These are phyloP conservation scores for Aspergillus nanangensis DNA, from an alignment of 495 filamentous ascomycete species.

Conservation along the genomic window DNA sequence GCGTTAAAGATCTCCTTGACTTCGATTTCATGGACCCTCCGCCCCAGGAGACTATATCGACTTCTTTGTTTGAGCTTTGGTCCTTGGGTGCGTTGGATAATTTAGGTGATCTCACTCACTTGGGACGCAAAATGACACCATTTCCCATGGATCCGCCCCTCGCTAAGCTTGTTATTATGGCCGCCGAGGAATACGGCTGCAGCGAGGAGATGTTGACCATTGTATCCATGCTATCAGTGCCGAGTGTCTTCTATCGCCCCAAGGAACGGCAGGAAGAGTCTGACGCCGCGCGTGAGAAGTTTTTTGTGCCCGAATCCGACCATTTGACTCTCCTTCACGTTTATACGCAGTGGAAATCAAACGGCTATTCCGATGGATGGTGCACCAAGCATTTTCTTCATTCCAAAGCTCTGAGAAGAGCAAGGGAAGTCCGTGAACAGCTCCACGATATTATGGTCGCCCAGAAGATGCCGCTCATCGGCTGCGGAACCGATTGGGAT, in stretches of 20 bases:
- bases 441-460: constrained; percentile 91
- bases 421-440: constrained; percentile 91
- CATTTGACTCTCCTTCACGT: constrained; percentile 95
- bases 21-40: constrained; percentile 99
- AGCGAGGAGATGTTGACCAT: constrained; percentile 98
- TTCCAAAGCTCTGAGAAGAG: constrained; percentile 82
- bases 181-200: constrained; percentile 78
- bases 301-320: constrained; percentile 96
- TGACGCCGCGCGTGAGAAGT: constrained; percentile 94
- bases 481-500: constrained; percentile 97
- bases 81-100: constrained; percentile 91
- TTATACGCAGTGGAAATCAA: constrained; percentile 91
- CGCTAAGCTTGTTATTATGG: constrained; percentile 89
- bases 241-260: constrained; percentile 94
- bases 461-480: constrained; percentile 82
- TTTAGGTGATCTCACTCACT: constrained; percentile 81
- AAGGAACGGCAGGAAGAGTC: constrained; percentile 97
- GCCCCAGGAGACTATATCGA: constrained; percentile 96
- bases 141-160: constrained; percentile 97
- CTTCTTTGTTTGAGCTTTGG: constrained; percentile 97
- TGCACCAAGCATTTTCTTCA: constrained; percentile 90
- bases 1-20: constrained; percentile 90
- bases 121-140: constrained; percentile 90
- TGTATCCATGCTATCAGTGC: constrained; percentile 96
- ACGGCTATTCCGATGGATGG: constrained; percentile 88